phyloP scores from a whole-genome alignment of 108 stramenopile species.

The Fistulifera solaris region DNA sequence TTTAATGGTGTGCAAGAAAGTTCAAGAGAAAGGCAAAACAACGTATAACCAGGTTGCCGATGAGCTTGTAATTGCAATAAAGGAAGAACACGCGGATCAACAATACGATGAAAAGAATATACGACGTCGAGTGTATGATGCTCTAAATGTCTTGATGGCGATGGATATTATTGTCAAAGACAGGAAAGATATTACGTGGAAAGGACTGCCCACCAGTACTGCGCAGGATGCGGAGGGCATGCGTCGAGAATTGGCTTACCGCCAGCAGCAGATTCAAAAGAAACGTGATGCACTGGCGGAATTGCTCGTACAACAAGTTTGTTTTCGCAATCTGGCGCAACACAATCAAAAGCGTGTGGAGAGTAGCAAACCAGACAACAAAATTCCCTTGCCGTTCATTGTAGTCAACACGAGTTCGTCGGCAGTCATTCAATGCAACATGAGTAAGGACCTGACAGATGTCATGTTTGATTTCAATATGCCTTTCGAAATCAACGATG shows the following conservation, averaged over 20 bases:
- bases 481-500: slow-evolving; percentile 93
- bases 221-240: slow-evolving; percentile 41
- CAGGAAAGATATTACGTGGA: slow-evolving; percentile 82
- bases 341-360: slow-evolving; percentile 41
- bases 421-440: slow-evolving; percentile 89
- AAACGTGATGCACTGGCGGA: slow-evolving; percentile 76
- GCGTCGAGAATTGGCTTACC: slow-evolving; percentile 30
- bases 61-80: slow-evolving; percentile 68
- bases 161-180: slow-evolving; percentile 93
- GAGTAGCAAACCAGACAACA: slow-evolving; percentile 18
- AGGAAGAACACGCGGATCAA: slow-evolving; percentile 28
- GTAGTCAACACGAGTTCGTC: slow-evolving; percentile 73
- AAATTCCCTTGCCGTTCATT: slow-evolving; percentile 88
- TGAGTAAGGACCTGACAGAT: slow-evolving; percentile 71
- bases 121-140: slow-evolving; percentile 92
- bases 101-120: slow-evolving; percentile 86
- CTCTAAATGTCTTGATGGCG: slow-evolving; percentile 92
- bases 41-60: slow-evolving; percentile 95
- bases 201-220: slow-evolving; percentile 58
- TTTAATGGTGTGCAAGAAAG: slow-evolving; percentile 89
- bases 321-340: slow-evolving; percentile 71
- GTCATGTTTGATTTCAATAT: slow-evolving; percentile 87
- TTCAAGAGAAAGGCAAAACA: slow-evolving; percentile 87
- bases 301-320: slow-evolving; percentile 77
- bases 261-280: slow-evolving; percentile 32